A percentile compares a stretch with the other conserved stretches of the same genome.
Evolutionary conservation across 305 asterid species (phyloP).

Genomic region (Solanum chacoense): DNA sequence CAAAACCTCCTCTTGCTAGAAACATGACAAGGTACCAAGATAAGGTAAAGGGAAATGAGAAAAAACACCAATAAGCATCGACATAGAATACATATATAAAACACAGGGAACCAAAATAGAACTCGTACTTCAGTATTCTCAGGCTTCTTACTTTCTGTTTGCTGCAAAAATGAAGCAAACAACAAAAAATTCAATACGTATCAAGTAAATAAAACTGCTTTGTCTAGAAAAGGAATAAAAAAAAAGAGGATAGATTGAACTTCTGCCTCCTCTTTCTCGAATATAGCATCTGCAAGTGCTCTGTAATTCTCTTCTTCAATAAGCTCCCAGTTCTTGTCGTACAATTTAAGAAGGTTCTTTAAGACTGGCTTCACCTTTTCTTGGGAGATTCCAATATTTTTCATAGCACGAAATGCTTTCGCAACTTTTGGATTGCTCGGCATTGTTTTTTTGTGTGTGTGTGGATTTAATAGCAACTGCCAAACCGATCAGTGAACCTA

Average conservation of each 20-base stretch:
- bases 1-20: conserved; percentile 20
- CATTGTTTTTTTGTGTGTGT: conserved; percentile 7
- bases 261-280: conserved; percentile 41
- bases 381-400: conserved; percentile 41
- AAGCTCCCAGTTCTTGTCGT: conserved; percentile 51
- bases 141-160: conserved; percentile 25
- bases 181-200: background rate
- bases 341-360: conserved; percentile 43
- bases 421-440: conserved; percentile 21
- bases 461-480: conserved; percentile 10
- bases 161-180: conserved; percentile 17
- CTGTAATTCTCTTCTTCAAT: conserved; percentile 68
- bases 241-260: conserved; percentile 20
- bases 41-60: conserved; percentile 7
- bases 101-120: conserved; percentile 2
- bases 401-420: conserved; percentile 64
- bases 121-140: conserved; percentile 25
- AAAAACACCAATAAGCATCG: conserved; percentile 5
- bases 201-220: background rate
- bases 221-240: background rate
- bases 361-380: conserved; percentile 53
- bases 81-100: conserved; percentile 2
- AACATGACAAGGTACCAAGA: conserved; percentile 15
- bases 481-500: conserved; percentile 11
- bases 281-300: conserved; percentile 65